phyloP scores from a whole-genome alignment of 2,329 filamentous ascomycete genomes.

The Beauveria sp. region DNA sequence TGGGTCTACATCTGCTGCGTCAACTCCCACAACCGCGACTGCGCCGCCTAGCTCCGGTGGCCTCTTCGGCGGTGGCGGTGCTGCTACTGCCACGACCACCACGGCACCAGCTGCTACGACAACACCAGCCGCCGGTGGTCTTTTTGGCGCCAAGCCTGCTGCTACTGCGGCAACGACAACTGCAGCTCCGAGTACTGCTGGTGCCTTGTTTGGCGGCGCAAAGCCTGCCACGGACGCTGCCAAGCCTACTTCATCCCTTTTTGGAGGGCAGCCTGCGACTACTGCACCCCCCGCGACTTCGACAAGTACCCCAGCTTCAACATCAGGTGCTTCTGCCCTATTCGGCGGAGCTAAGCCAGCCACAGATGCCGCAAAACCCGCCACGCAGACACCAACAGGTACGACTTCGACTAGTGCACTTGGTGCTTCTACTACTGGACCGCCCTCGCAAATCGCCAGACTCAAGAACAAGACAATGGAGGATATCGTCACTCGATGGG shows the following conservation, averaged over 20 bases:
- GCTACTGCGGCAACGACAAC: conserved; percentile 25
- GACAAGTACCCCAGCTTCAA: conserved; percentile 21
- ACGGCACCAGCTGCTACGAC: conserved; percentile 19
- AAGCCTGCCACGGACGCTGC: conserved; percentile 18
- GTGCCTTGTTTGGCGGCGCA: conserved; percentile 27
- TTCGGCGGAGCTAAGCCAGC: conserved; percentile 26
- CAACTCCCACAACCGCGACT: conserved; percentile 16
- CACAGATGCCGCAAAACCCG: conserved; percentile 22
- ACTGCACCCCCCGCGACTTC: conserved; percentile 17
- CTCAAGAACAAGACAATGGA: conserved; percentile 99
- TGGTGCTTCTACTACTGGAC: conserved; percentile 70
- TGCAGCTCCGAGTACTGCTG: conserved; percentile 22
- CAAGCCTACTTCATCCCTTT: conserved; percentile 20
- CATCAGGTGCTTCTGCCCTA: conserved; percentile 23
- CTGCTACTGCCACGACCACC: conserved; percentile 16
- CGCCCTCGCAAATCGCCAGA: conserved; percentile 76
- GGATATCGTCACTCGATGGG: conserved; percentile 96
- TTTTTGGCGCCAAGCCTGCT: conserved; percentile 36
- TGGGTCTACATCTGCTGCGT: conserved; percentile 17
- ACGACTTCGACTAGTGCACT: conserved; percentile 33
- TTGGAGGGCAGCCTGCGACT: conserved; percentile 26
- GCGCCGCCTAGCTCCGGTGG: conserved; percentile 14
- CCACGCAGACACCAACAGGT: conserved; percentile 19
- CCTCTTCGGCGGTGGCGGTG: conserved; percentile 16
- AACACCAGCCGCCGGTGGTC: conserved; percentile 9